These are phyloP conservation scores for Botryotinia narcissicola DNA, from an alignment of 2,329 filamentous ascomycete species.

Conservation along the genomic window DNA sequence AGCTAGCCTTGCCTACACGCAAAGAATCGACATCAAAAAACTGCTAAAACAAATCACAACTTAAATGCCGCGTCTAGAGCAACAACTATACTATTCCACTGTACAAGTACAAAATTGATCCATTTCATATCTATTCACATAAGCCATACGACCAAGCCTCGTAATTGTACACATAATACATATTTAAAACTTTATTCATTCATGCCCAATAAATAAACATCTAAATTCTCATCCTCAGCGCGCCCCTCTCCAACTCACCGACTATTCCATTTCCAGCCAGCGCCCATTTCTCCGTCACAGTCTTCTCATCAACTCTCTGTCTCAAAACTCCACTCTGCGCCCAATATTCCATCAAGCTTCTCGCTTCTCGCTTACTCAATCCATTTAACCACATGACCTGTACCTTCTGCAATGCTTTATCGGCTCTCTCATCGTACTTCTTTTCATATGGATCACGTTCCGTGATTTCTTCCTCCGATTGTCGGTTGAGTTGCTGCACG, in stretches of 20 bases:
- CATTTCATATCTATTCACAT: neutral
- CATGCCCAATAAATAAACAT: neutral
- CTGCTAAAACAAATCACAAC: too few relatives aligned
- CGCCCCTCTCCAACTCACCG: slow-evolving; percentile 77
- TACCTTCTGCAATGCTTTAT: slow-evolving; percentile 51
- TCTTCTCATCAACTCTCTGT: slow-evolving; percentile 64
- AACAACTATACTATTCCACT: neutral
- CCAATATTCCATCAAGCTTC: slow-evolving; percentile 88
- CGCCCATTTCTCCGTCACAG: slow-evolving; percentile 80
- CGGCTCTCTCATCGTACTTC: slow-evolving; percentile 57
- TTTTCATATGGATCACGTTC: slow-evolving; percentile 52
- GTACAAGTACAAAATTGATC: neutral
- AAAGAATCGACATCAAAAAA: neutral
- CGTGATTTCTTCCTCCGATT: slow-evolving; percentile 41
- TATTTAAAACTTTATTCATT: neutral
- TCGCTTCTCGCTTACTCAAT: slow-evolving; percentile 69
- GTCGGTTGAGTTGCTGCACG: slow-evolving; percentile 50
- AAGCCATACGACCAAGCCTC: neutral
- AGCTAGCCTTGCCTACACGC: neutral
- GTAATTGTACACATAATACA: neutral
- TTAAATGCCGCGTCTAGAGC: neutral
- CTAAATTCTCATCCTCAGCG: slow-evolving; percentile 42
- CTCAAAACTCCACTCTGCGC: slow-evolving; percentile 79
- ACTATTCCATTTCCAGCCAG: slow-evolving; percentile 77
- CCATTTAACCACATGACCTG: slow-evolving; percentile 60